A percentile compares a stretch with the other conserved stretches of the same genome.
Evolutionary conservation across 305 asterid genomes (phyloP).

Genomic region (Vinca major): DNA sequence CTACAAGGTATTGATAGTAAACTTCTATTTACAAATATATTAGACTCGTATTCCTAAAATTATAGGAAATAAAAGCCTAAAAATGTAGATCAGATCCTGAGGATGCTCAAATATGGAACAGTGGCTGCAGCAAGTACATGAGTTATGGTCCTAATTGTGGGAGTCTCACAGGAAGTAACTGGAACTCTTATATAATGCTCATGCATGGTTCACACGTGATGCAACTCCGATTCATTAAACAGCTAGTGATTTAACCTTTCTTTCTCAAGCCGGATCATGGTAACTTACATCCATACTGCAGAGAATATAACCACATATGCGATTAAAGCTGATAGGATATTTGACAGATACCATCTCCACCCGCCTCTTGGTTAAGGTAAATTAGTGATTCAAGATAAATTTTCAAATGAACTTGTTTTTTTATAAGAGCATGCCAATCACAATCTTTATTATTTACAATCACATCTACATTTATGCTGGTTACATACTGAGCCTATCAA

Average conservation of each 20-base stretch:
- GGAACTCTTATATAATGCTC: not conserved
- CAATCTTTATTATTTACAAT: not conserved
- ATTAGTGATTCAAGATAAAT: not conserved
- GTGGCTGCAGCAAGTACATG: not conserved
- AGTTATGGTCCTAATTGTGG: not conserved
- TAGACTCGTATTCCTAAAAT: not conserved
- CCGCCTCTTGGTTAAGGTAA: not conserved
- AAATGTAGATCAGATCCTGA: not conserved
- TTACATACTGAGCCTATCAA: not conserved
- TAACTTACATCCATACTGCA: not conserved
- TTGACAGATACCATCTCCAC: not conserved
- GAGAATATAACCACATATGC: not conserved
- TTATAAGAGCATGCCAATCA: not conserved
- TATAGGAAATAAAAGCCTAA: not conserved
- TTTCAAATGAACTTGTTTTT: not conserved
- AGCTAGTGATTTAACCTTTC: not conserved
- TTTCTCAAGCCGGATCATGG: not conserved
- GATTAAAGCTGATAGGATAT: not conserved
- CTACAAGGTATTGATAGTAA: too few species aligned
- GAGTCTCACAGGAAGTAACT: not conserved
- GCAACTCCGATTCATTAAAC: not conserved
- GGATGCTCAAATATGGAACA: not conserved
- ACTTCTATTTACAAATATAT: not conserved
- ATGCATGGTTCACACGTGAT: not conserved
- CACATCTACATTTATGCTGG: not conserved